phyloP scores from a whole-genome alignment of 208 protist genomes.

The Trypanosoma melophagium region DNA sequence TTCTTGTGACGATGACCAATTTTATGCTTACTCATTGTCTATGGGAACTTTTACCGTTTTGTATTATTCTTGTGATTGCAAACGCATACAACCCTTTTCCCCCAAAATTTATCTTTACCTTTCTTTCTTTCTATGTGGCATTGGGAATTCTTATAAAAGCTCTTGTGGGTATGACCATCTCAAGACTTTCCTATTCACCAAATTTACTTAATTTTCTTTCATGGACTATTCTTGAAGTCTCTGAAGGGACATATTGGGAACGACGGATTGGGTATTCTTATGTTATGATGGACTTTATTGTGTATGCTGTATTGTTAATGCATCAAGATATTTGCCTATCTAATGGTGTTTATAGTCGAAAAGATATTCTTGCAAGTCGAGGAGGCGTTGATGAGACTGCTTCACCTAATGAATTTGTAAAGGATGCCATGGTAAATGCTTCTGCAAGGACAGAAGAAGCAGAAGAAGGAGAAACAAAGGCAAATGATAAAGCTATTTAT shows the following conservation, averaged over 20 bases:
- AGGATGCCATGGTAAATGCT: neutral
- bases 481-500: neutral
- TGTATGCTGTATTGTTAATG: conserved; percentile 30
- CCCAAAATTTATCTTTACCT: conserved; percentile 35
- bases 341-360: conserved; percentile 38
- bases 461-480: neutral
- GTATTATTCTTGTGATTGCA: conserved; percentile 44
- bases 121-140: conserved; percentile 34
- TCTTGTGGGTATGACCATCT: conserved; percentile 21
- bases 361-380: conserved; percentile 26
- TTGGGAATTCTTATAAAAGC: conserved; percentile 48
- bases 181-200: conserved; percentile 19
- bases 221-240: conserved; percentile 32
- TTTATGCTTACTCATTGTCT: conserved; percentile 45
- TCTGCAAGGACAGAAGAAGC: neutral
- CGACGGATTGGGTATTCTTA: conserved; percentile 23
- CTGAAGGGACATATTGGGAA: conserved; percentile 6
- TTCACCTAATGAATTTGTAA: neutral
- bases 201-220: conserved; percentile 19
- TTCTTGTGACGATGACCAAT: conserved; percentile 35
- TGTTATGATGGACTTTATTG: conserved; percentile 38
- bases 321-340: conserved; percentile 37
- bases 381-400: neutral
- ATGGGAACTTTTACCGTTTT: conserved; percentile 49
- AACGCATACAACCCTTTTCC: conserved; percentile 50